A percentile compares a stretch with the other conserved stretches of the same genome.
phyloP scores from a whole-genome alignment of 805 yeast species.

The Pichia occidentalis region DNA sequence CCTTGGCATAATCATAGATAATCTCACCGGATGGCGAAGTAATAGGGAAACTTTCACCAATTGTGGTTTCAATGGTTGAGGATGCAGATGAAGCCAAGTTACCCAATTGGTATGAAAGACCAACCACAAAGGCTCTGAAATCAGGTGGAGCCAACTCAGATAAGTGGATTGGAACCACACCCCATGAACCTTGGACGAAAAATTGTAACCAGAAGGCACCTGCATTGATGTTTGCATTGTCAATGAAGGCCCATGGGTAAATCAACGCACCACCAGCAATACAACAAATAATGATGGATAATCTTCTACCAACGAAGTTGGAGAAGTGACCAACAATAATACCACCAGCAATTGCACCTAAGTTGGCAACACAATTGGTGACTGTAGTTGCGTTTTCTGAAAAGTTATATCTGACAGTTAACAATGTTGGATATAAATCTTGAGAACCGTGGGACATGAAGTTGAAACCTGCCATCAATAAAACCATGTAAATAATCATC shows the following conservation, averaged over 20 bases:
- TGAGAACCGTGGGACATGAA: slow-evolving; percentile 60
- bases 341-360: slow-evolving; percentile 57
- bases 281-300: slow-evolving; percentile 46
- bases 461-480: slow-evolving; percentile 59
- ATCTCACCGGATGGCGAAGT: slow-evolving; percentile 25
- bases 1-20: slow-evolving; percentile 46
- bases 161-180: slow-evolving; percentile 56
- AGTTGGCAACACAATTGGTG: slow-evolving; percentile 49
- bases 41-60: slow-evolving; percentile 50
- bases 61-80: slow-evolving; percentile 60
- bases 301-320: slow-evolving; percentile 49
- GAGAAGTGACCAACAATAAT: slow-evolving; percentile 48
- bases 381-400: slow-evolving; percentile 43
- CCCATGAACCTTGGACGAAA: slow-evolving; percentile 67
- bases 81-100: slow-evolving; percentile 62
- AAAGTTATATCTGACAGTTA: slow-evolving; percentile 40
- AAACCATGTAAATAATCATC: slow-evolving; percentile 46
- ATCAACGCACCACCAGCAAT: slow-evolving; percentile 52
- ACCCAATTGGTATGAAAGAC: slow-evolving; percentile 62
- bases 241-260: slow-evolving; percentile 56
- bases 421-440: slow-evolving; percentile 53
- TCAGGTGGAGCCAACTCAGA: slow-evolving; percentile 58
- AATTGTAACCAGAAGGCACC: slow-evolving; percentile 58
- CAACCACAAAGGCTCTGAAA: slow-evolving; percentile 56
- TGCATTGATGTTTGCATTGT: slow-evolving; percentile 42